phyloP scores from a whole-genome alignment of 805 yeast genomes.

The Wickerhamiella brachini region DNA sequence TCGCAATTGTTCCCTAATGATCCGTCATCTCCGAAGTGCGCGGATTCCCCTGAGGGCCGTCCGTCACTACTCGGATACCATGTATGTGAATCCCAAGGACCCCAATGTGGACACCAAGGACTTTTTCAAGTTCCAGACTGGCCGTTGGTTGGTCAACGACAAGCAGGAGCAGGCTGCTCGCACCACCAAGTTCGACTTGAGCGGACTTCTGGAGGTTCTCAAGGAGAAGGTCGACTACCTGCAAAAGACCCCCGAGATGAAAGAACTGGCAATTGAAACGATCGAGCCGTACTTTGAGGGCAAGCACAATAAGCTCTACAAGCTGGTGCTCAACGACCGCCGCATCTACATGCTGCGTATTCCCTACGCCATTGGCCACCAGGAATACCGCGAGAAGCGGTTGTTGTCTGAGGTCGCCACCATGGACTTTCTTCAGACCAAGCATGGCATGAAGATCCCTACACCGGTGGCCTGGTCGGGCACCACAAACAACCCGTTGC shows the following conservation, averaged over 20 bases:
- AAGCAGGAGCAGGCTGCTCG: slow-evolving; percentile 58
- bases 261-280: slow-evolving; percentile 43
- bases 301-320: slow-evolving; percentile 79
- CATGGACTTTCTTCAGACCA: slow-evolving; percentile 59
- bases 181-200: slow-evolving; percentile 66
- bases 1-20: not conserved
- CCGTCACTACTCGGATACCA: slow-evolving; percentile 7
- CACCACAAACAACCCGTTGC: slow-evolving; percentile 46
- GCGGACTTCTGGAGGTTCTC: slow-evolving; percentile 43
- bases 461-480: slow-evolving; percentile 56
- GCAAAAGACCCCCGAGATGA: slow-evolving; percentile 28
- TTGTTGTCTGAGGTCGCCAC: slow-evolving; percentile 89
- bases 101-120: slow-evolving; percentile 18
- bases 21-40: slow-evolving; percentile 19
- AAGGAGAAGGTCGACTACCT: slow-evolving; percentile 19
- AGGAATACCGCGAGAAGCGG: slow-evolving; percentile 40
- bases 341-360: slow-evolving; percentile 62
- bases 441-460: slow-evolving; percentile 54
- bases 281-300: slow-evolving; percentile 86
- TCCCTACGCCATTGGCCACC: slow-evolving; percentile 67
- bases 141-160: slow-evolving; percentile 83
- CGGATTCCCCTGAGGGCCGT: slow-evolving; percentile 11
- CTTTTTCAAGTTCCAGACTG: slow-evolving; percentile 87
- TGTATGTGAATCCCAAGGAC: slow-evolving; percentile 14
- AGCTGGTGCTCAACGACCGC: slow-evolving; percentile 47